A percentile compares a stretch with the other conserved stretches of the same genome.
These are phyloP conservation scores for Colletotrichum godetiae DNA, from an alignment of 2,329 filamentous ascomycete species.

Conservation along the genomic window DNA sequence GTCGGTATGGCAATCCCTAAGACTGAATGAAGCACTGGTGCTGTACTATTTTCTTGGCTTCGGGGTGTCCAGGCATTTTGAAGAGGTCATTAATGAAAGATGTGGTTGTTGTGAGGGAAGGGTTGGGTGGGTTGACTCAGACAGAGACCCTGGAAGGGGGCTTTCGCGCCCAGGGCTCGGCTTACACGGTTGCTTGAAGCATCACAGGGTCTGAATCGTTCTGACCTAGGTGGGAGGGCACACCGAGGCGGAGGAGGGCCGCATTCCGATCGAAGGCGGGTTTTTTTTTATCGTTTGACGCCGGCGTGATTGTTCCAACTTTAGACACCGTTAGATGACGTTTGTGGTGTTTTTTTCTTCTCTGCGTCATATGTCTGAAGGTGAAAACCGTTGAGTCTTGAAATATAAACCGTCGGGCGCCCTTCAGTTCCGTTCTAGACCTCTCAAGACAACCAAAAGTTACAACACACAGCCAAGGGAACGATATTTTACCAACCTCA, in stretches of 20 bases:
- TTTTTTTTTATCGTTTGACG: conserved; percentile 5
- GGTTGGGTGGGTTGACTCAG: conserved; percentile 24
- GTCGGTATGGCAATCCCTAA: background rate
- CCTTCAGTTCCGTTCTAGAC: conserved; percentile 8
- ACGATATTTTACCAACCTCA: background rate
- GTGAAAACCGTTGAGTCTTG: conserved; percentile 5
- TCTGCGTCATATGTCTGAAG: conserved; percentile 14
- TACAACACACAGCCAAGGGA: background rate
- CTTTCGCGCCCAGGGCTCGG: background rate
- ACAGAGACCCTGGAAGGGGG: conserved; percentile 15
- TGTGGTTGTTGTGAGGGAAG: conserved; percentile 21
- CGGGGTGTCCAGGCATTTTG: conserved; percentile 1
- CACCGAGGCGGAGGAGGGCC: background rate
- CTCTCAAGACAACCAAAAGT: background rate
- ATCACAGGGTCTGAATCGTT: conserved; percentile 27
- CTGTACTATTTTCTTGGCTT: background rate
- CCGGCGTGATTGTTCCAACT: background rate
- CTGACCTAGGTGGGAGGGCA: background rate
- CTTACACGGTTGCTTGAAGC: background rate
- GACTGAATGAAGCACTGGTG: conserved; percentile 7
- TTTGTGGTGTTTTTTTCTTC: background rate
- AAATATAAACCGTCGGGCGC: background rate
- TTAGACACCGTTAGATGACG: conserved; percentile 28
- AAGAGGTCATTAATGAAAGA: background rate
- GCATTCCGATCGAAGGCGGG: conserved; percentile 31